Evolutionary conservation across 2,329 filamentous ascomycete genomes (phyloP), one percentile per base, ranked within the genome.

Genomic region (Fusarium sp.): DNA sequence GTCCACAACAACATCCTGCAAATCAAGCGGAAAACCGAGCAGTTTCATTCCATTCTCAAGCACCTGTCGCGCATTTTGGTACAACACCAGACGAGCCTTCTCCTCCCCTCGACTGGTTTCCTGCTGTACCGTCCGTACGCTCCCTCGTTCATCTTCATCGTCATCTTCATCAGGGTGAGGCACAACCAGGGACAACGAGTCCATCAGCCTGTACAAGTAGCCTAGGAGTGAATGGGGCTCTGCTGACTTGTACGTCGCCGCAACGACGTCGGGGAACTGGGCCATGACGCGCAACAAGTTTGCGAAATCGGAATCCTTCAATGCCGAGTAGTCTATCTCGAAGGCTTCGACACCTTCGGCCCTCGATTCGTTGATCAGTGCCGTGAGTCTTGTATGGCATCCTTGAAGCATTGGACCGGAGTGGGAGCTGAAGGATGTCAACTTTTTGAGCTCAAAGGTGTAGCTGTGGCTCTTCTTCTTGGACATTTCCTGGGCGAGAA

Each of bases 161-260:
- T 35, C 52, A 1, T 33, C 66, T 1, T 20, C 64, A 3, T 60
- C 35, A 1, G 38, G 38, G 22, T 25, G 27, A 29, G 60, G 29
- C 36, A 63, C 38, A 63, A 63, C 42, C 31, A 38, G 27, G 31
- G 38, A 60, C 54, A 71, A 5, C 6, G 61, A 62, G 40, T 62
- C 59, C 16, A 60, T 42, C 16, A 73, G 33, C n/a, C 59, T 68
- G 20, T 52, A 66, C 38, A 93, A 83, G 78, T 92, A 93, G 5
- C 88, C 90, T 56, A 93, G 82, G 31, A 92, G 87, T 0, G 90
- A 92, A 33, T 90, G 86, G 0, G 91, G 91, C 79, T 93, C 91
- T 45, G 91, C 86, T 0, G 90, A 92, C 83, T 91, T 91, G 79
- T 88, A 83, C 0, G 91, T 90, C 74, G 91, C 89, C 68, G 88